Evolutionary conservation across 352 stramenopile genomes (phyloP).

Genomic region (Globisporangium iwayamae): DNA sequence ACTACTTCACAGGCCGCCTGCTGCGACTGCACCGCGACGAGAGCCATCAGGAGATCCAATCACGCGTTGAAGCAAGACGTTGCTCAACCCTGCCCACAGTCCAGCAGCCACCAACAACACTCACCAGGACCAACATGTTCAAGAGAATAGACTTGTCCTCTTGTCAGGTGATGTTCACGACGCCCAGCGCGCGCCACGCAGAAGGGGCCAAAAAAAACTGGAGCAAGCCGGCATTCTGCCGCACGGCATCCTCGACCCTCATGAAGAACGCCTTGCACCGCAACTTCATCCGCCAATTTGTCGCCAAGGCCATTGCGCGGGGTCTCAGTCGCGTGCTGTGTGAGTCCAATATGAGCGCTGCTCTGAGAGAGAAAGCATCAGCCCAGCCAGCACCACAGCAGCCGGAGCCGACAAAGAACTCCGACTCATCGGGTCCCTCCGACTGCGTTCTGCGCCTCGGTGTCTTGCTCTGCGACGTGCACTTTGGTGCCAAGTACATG

Average conservation of each 20-base stretch:
- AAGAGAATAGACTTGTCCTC: not conserved
- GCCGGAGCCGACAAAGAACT: not conserved
- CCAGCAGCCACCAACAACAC: not conserved
- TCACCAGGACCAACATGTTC: not conserved
- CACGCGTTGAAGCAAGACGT: constrained; percentile 6
- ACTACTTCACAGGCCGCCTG: constrained; percentile 32
- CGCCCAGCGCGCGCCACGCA: not conserved
- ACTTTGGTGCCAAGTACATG: constrained; percentile 39
- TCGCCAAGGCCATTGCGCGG: constrained; percentile 23
- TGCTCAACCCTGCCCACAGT: constrained; percentile 1
- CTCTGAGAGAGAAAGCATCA: not conserved
- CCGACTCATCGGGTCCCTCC: not conserved
- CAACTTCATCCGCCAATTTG: constrained; percentile 29
- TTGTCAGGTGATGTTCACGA: not conserved
- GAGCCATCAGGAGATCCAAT: constrained; percentile 8
- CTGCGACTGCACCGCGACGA: constrained; percentile 19
- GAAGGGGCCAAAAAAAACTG: not conserved
- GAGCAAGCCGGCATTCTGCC: not conserved
- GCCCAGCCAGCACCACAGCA: not conserved
- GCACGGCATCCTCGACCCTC: constrained; percentile 3
- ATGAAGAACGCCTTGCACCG: constrained; percentile 20
- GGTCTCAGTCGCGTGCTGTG: constrained; percentile 35
- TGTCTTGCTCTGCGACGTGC: constrained; percentile 34
- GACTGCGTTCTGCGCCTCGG: constrained; percentile 23
- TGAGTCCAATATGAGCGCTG: constrained; percentile 26